Evolutionary conservation across 768 basidiomycete genomes (phyloP), one percentile per base, ranked within the genome.

Genomic region (Pulveroboletus sp.): DNA sequence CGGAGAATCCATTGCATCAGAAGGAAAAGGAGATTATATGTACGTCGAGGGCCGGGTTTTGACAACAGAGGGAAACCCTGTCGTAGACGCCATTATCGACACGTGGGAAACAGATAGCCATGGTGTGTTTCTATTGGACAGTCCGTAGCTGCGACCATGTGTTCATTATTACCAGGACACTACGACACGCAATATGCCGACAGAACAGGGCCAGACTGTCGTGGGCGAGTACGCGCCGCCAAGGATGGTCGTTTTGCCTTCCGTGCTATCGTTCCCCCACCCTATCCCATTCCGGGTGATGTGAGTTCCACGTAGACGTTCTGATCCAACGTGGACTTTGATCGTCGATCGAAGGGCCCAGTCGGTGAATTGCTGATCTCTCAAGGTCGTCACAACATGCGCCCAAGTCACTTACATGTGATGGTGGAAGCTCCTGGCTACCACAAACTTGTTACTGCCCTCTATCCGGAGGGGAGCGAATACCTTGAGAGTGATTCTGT

Each of bases 21-120:
- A 92, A 65, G 90, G 86, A 48, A 91, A 89, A 66, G 91, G 90
- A 19, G 79, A 90, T 10, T 87, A 90, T 63, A 72, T 94, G 78
- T 90, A 77, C 55, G 85, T 93, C 43, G 78, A 89, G 60, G 90
- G 91, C 1, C 76, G 75, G 4, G 76, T 93, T 2, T 59, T 80
- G 25, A 64, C 63, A 14, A 82, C 80, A 1, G 69, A 77, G 29
- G 88, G 89, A 19, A 69, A 74, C n/a, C 83, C 84, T 3, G 75
- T 93, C 44, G 64, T 81, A 6, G 72, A 72, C 43, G 87, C 86
- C 0, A 58, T 76, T 38, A 86, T 91, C 50, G 86, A 90, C 44
- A 90, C 87, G n/a, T 90, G 87, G 87, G 87, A 90, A 65, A 82
- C 87, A 9, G 90, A 92, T 57, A 74, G 73, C 0, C 50, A 75